Conservation (phyloP, 2,329 filamentous ascomycete genomes). For the Fusarium sp. region DNA sequence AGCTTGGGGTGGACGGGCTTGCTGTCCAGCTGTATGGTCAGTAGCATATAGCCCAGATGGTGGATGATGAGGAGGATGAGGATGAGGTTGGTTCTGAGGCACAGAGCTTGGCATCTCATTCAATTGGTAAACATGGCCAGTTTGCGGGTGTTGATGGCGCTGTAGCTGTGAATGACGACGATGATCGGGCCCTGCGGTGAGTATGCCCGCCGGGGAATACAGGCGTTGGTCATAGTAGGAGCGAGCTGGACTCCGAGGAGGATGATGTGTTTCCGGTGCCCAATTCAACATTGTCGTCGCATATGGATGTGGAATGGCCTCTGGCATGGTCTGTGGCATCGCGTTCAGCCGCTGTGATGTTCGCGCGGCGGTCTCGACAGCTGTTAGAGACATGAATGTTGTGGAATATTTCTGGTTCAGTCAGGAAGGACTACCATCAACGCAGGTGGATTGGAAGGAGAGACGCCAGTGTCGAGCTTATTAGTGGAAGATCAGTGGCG, state of each 20-base stretch:
- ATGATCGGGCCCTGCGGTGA: constrained; percentile 28
- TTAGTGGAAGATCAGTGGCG: constrained; percentile 26
- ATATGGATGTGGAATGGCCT: constrained; percentile 40
- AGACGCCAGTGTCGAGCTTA: constrained; percentile 23
- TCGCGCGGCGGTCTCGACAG: constrained; percentile 28
- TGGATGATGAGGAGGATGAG: constrained; percentile 16
- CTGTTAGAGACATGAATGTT: constrained; percentile 35
- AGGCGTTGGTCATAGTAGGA: constrained; percentile 41
- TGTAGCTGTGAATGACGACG: constrained; percentile 22
- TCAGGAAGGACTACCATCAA: constrained; percentile 18
- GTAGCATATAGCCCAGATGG: constrained; percentile 11
- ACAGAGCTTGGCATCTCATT: constrained; percentile 18
- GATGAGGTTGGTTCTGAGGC: constrained; percentile 30
- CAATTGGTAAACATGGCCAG: constrained; percentile 20
- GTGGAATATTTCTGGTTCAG: constrained; percentile 14
- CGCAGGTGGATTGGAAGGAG: constrained; percentile 20
- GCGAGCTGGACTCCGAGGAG: constrained; percentile 32
- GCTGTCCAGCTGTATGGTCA: constrained; percentile 6
- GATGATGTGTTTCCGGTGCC: constrained; percentile 31
- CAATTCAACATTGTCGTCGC: constrained; percentile 26
- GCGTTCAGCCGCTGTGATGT: constrained; percentile 22
- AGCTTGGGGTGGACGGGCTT: constrained; percentile 8
- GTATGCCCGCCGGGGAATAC: constrained; percentile 40
- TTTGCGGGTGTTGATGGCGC: constrained; percentile 10
- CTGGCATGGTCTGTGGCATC: constrained; percentile 40